Conservation (phyloP, 331 rosid species). For the Rhamnella rubrinervis region DNA sequence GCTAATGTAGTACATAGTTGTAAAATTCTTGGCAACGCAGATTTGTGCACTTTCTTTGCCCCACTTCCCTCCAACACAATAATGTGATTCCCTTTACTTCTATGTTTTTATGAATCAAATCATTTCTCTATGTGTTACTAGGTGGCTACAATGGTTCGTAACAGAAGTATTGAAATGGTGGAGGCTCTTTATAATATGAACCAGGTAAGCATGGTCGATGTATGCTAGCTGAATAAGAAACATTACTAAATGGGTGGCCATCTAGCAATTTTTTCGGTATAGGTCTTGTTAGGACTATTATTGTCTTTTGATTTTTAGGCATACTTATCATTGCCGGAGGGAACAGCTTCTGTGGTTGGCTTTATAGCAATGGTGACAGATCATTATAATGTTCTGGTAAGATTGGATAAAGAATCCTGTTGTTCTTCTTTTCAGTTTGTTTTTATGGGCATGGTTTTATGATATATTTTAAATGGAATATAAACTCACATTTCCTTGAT, state of each 20-base stretch:
- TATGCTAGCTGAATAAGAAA: slow-evolving; percentile 9
- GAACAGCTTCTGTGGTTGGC: slow-evolving; percentile 81
- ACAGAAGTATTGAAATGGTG: slow-evolving; percentile 66
- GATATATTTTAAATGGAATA: not conserved
- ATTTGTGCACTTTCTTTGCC: not conserved
- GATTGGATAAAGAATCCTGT: slow-evolving; percentile 12
- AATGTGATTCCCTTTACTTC: not conserved
- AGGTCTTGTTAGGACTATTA: slow-evolving; percentile 5
- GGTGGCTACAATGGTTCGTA: slow-evolving; percentile 58
- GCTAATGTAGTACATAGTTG: not conserved
- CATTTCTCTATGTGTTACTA: slow-evolving; percentile 35
- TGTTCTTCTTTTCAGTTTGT: not conserved
- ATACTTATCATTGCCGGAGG: slow-evolving; percentile 86
- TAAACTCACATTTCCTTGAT: too few species aligned
- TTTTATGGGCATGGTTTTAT: not conserved
- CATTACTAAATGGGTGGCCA: not conserved
- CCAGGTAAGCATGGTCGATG: slow-evolving; percentile 40
- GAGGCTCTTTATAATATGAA: slow-evolving; percentile 76
- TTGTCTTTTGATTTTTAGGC: slow-evolving; percentile 49
- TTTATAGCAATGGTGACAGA: slow-evolving; percentile 87
- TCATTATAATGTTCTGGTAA: slow-evolving; percentile 79
- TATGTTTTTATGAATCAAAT: slow-evolving; percentile 10
- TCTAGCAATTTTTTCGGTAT: slow-evolving; percentile 17
- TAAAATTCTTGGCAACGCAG: not conserved
- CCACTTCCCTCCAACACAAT: not conserved